Conservation (phyloP, 371 early-diverging fungal species). For the Apophysomyces variabilis region DNA sequence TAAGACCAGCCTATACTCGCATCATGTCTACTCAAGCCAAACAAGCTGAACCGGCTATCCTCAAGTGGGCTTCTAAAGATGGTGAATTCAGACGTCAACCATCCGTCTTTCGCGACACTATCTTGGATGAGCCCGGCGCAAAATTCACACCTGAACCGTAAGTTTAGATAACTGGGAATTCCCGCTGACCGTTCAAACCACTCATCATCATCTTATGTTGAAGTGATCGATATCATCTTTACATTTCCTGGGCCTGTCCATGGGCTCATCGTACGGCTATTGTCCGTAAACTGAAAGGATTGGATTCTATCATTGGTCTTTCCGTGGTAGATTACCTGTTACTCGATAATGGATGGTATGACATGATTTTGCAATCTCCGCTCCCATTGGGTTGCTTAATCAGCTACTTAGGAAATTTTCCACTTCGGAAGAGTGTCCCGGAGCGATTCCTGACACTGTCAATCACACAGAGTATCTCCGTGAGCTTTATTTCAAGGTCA, state of each 20-base stretch:
- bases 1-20: background rate
- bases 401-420: constrained; percentile 64
- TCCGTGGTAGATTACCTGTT: constrained; percentile 86
- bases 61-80: constrained; percentile 79
- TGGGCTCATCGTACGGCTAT: constrained; percentile 93
- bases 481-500: constrained; percentile 90
- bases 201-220: no score
- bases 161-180: constrained; percentile 16
- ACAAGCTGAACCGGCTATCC: constrained; percentile 37
- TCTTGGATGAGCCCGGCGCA: constrained; percentile 63
- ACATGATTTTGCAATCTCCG: background rate
- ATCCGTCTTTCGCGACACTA: constrained; percentile 79
- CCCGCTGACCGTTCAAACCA: no score
- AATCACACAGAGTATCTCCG: constrained; percentile 74
- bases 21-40: constrained; percentile 18
- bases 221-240: constrained; percentile 78
- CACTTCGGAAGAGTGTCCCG: constrained; percentile 71
- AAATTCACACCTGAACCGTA: constrained; percentile 80
- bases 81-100: constrained; percentile 89
- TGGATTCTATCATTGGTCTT: constrained; percentile 79
- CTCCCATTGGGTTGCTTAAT: background rate
- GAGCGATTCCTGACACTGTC: constrained; percentile 79
- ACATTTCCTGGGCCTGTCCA: constrained; percentile 83
- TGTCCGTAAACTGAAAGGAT: constrained; percentile 86
- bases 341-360: constrained; percentile 78